Evolutionary conservation across 768 basidiomycete species (phyloP).

Genomic region (Suillus alpinus): DNA sequence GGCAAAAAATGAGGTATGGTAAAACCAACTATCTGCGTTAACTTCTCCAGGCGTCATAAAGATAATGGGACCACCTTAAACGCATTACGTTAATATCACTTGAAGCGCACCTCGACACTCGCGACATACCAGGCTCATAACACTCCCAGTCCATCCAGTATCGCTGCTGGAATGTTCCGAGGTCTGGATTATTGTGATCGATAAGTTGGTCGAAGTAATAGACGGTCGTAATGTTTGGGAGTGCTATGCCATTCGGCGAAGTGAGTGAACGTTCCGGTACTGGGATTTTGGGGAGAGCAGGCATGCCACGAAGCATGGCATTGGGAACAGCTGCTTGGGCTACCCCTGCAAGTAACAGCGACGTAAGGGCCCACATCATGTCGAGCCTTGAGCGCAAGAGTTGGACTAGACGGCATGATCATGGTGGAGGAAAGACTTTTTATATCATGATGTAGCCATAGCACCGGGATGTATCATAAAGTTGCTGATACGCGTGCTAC

Average conservation of each 20-base stretch:
- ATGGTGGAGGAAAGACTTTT: not conserved
- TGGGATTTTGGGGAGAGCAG: not conserved
- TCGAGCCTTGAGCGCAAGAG: not conserved
- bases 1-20: not conserved
- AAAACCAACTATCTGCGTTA: not conserved
- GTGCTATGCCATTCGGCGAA: not conserved
- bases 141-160: not conserved
- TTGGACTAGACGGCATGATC: not conserved
- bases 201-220: not conserved
- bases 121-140: not conserved
- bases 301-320: not conserved
- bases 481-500: no score
- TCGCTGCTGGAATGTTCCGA: not conserved
- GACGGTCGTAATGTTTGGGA: not conserved
- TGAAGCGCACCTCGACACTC: not conserved
- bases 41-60: not conserved
- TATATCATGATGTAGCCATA: not conserved
- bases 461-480: not conserved
- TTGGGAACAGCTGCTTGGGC: not conserved
- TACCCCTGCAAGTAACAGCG: not conserved
- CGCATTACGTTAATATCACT: not conserved
- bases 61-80: not conserved
- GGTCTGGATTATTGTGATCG: not conserved
- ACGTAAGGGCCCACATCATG: not conserved
- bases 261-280: not conserved